Evolutionary conservation across 257 asterid species (phyloP), one percentile per base, ranked within the genome.

Genomic region (Marsdenia floribunda): DNA sequence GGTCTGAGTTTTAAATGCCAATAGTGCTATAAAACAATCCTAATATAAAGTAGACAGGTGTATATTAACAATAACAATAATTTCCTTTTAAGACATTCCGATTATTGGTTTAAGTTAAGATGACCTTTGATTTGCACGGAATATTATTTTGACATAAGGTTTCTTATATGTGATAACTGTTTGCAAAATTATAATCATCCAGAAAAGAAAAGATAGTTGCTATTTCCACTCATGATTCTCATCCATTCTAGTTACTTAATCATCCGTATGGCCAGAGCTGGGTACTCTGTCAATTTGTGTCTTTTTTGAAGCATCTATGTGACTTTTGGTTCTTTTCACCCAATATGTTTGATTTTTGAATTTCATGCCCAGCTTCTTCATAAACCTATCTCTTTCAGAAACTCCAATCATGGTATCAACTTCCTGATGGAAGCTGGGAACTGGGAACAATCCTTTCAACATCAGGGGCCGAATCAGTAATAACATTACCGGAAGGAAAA

Each of bases 391-490:
- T 75, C 72, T 83, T 88, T 79, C 90, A 89, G 96, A 93, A 90
- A 83, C 82, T 89, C 60, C 96, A 87, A 75, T 88, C 93, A 11
- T 93, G 98, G 98, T 87, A 80, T 79, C 98, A 88, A 84, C 91
- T 85, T 80, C 87, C 96, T 82, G 93, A 89, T 89, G 98, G 97
- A 73, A 87, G 81, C 81, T 94, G 99, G 99, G 96, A 90, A 86
- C 93, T 95, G 77, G 97, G 86, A 70, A 89, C 95, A 61, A 81
- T 86, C 81, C 78, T 94, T 79, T 88, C 82, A 78, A 86, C 89
- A 65, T 80, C 85, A 79, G 98, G 88, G 79, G 84, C 83, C 73
- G 96, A 92, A 79, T 87, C 92, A 72, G 78, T 92, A 79, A 82
- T 94, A 82, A 75, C 93, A 61, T 83, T 90, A 77, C 84, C 89